A percentile compares a stretch with the other conserved stretches of the same genome.
Conservation (phyloP, 2,329 filamentous ascomycete genomes). For the Torrubiellomyces zombiae region DNA sequence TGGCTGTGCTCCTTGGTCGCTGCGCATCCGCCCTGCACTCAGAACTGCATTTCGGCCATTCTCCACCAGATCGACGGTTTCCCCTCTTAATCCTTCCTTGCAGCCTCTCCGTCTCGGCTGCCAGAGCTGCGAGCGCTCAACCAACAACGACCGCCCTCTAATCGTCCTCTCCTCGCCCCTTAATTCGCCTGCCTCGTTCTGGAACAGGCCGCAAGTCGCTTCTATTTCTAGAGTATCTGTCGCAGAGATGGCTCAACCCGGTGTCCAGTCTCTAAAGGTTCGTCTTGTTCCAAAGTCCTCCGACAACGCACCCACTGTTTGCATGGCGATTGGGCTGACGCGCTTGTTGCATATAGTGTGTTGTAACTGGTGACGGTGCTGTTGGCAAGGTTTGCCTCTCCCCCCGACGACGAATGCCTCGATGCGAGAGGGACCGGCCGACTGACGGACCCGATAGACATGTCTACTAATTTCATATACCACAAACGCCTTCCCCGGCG, state of each 20-base stretch:
- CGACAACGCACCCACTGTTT: conserved; percentile 3
- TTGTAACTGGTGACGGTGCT: conserved; percentile 97
- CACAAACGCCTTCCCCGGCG: conserved; percentile 98
- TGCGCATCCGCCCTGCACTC: no score
- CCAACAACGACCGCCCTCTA: conserved; percentile 2
- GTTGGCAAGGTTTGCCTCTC: conserved; percentile 56
- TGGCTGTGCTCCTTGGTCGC: no score
- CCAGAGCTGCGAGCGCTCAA: no score
- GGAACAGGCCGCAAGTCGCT: conserved; percentile 1
- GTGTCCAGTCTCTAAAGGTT: conserved; percentile 87
- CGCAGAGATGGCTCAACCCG: conserved; percentile 56
- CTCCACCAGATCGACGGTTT: no score
- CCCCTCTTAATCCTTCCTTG: no score
- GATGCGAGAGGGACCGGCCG: conserved; percentile 3
- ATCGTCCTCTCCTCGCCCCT: conserved; percentile 1
- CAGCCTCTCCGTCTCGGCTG: no score
- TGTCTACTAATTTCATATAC: conserved; percentile 98
- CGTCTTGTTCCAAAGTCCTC: conserved; percentile 10
- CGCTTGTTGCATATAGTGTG: conserved; percentile 46
- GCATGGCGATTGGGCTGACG: conserved; percentile 12
- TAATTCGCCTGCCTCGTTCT: conserved; percentile 3
- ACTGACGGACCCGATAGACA: conserved; percentile 44
- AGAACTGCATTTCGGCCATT: no score
- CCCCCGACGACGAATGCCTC: neutral
- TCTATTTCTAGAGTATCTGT: conserved; percentile 2